Conservation (phyloP, 108 stramenopile genomes). For the Cyclotella cryptica region DNA sequence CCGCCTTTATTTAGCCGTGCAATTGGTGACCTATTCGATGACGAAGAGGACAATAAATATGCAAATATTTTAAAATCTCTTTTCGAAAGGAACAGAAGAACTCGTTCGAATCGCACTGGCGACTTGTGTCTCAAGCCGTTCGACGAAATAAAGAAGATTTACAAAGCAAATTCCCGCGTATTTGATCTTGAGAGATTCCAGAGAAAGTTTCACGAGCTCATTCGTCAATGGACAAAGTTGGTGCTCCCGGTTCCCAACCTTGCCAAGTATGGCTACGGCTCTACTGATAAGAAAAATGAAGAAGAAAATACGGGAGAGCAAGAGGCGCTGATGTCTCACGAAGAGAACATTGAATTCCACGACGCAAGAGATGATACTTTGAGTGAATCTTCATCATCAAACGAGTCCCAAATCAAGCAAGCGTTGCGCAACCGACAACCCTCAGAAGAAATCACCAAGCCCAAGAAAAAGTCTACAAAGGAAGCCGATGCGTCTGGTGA, state of each 20-base stretch:
- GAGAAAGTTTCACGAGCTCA: conserved; percentile 24
- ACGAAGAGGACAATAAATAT: conserved; percentile 27
- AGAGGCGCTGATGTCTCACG: background rate
- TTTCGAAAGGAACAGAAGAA: conserved; percentile 12
- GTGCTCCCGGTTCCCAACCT: conserved; percentile 47
- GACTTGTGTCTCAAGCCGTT: conserved; percentile 32
- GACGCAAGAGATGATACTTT: background rate
- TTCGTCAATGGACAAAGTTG: conserved; percentile 43
- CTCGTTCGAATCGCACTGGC: conserved; percentile 8
- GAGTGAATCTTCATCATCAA: background rate
- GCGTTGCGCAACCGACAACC: background rate
- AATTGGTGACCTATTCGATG: conserved; percentile 27
- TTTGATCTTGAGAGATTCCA: conserved; percentile 49
- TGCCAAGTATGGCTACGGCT: conserved; percentile 41
- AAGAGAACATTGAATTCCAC: conserved; percentile 21
- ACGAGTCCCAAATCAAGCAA: background rate
- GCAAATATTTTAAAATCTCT: conserved; percentile 33
- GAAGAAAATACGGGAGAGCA: background rate
- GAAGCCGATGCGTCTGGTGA: background rate
- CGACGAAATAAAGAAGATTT: conserved; percentile 23
- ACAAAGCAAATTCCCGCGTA: background rate
- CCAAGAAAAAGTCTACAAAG: background rate
- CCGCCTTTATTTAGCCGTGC: conserved; percentile 20
- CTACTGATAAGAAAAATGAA: background rate
- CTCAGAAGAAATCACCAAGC: background rate